Base-by-base conservation (phyloP, 192 early-diverging fungal genomes). In the Cetraspora pellucida region DNA sequence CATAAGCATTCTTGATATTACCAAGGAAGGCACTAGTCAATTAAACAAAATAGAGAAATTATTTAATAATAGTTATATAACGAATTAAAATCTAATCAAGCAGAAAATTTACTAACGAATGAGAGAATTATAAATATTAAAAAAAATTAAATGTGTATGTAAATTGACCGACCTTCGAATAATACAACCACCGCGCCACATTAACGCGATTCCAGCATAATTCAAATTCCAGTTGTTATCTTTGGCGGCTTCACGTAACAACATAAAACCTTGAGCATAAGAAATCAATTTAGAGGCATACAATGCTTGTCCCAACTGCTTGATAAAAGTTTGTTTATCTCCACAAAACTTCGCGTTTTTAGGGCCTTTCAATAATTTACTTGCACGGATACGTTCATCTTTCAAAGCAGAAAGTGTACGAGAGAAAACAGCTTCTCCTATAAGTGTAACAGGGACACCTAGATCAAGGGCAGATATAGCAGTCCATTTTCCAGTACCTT, bases 171-270 rank as follows among this genome's bases (percentile, higher is more conserved):
- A 76, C 74, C 74, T 76, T 79, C 97, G 93, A 84, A 99, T 99
- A 78, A 99, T 99, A 89, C 97, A 99, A 57, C 97, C 97, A 72
- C 97, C 97, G 73, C 95, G 91, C 97, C 97, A 99, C 97, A 99
- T 99, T 37, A 99, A 86, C 64, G 97, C 96, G 86, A 99, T 99
- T 66, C 95, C 95, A 49, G 95, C 96, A 82, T 95, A 93, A 91
- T 97, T 97, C 79, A 99, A 87, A 85, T 97, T 90, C 97, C 97
- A 99, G 67, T 86, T 86, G 83, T 91, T 89, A 81, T 92, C 92
- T 86, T 94, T 90, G 82, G 95, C 95, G 60, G 95, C 96, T 88
- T 96, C 94, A 65, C 97, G 93, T 87, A 99, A 91, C 75, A 97
- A 89, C 96, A 99, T 99, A 87, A 97, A 99, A 66, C 97, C 97